These are phyloP conservation scores for Cinnamomum micranthum DNA, from an alignment of 164 flowering plant species.

Conservation along the genomic window DNA sequence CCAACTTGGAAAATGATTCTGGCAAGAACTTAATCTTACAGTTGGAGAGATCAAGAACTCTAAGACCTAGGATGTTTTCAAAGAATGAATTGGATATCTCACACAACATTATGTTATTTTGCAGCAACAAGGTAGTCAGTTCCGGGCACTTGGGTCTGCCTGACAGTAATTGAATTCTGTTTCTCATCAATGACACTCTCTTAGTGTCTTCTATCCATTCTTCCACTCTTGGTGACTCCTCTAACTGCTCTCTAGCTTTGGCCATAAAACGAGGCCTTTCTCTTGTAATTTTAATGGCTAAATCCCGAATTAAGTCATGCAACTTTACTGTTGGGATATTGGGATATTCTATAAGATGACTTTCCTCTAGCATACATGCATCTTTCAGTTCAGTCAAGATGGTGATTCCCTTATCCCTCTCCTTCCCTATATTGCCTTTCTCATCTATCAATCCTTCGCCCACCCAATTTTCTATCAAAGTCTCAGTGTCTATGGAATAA, in stretches of 20 bases:
- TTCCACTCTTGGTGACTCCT: slow-evolving; percentile 6
- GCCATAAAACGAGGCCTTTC: slow-evolving; percentile 9
- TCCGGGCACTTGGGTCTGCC: not conserved
- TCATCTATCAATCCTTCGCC: slow-evolving; percentile 23
- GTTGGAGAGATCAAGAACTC: slow-evolving; percentile 3
- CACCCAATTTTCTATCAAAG: slow-evolving; percentile 15
- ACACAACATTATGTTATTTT: not conserved
- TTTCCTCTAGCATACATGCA: slow-evolving; percentile 20
- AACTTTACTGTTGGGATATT: slow-evolving; percentile 19
- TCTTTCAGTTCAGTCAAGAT: slow-evolving; percentile 19
- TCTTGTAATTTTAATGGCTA: slow-evolving; percentile 18
- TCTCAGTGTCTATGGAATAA: not conserved
- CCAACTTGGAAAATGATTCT: not conserved
- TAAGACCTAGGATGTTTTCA: not conserved
- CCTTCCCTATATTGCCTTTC: slow-evolving; percentile 5
- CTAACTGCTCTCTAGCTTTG: slow-evolving; percentile 3
- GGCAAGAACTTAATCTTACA: not conserved
- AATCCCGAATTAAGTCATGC: slow-evolving; percentile 38
- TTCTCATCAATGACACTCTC: slow-evolving; percentile 12
- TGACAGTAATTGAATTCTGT: not conserved
- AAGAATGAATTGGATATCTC: slow-evolving; percentile 1
- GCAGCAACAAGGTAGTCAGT: not conserved
- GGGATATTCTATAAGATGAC: not conserved
- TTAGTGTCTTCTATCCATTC: slow-evolving; percentile 4
- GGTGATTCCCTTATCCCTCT: slow-evolving; percentile 16